Evolutionary conservation across 352 stramenopile genomes (phyloP), one percentile per base, ranked within the genome.

Genomic region (Globisporangium acanthophoron): DNA sequence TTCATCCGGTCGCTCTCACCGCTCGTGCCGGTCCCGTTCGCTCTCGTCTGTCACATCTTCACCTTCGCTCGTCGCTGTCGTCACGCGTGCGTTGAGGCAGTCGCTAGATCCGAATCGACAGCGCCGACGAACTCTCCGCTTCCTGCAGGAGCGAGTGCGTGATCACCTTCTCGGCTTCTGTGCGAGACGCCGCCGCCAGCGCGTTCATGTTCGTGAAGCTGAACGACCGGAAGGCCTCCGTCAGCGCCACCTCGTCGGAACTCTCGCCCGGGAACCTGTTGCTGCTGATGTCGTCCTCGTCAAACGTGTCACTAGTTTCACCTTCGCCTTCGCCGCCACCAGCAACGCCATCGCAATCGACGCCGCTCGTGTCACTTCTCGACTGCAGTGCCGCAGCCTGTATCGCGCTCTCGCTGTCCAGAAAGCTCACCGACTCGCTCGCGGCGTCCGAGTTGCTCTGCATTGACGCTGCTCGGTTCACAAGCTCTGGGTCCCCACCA

Each of bases 171-270:
- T 88, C 74, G 13, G 85, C 85, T 72, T 94, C 83, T 1, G 76
- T 77, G 63, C 79, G 74, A 1, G 83, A 91, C 27, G 85, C 83
- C 6, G 85, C 81, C 11, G 77, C 81, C 18, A 94, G 67, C 18
- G 85, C 85, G 21, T 85, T 92, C 80, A 92, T 93, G 67, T 94
- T 94, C 35, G 81, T 94, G 58, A 87, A 92, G 66, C 81, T 92
- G 56, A 94, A 93, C 24, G 72, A 87, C 29, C 72, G 78, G 60
- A 94, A 94, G 2, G 69, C 72, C 61, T 90, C 76, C 3, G 65
- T 67, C 16, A 81, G 58, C 43, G 58, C 73, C 6, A 64, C 54
- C 18, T 87, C 72, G 16, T 77, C 70, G 0, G 46, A 54, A 18
- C 54, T 73, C 16, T 74, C 80, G 63, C 78, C 87, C 31, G 80